A percentile compares a stretch with the other conserved stretches of the same genome.
Conservation (phyloP, 2,329 filamentous ascomycete species). For the Cladosporium halotolerans region DNA sequence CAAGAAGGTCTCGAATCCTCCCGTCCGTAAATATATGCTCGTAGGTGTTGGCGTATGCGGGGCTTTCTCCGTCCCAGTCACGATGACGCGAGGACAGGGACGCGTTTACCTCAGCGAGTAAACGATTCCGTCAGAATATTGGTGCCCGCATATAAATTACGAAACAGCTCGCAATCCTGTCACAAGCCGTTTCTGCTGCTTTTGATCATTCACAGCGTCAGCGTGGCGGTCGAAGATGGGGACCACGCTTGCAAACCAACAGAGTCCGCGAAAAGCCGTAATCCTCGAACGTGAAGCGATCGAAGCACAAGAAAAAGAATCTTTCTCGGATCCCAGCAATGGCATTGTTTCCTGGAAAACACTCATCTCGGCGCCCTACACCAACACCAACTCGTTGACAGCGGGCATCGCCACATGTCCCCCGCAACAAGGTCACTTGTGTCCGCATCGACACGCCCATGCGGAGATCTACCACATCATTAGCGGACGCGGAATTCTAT, state of each 20-base stretch:
- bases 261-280: neutral
- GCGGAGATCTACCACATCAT: constrained; percentile 41
- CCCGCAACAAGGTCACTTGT: constrained; percentile 30
- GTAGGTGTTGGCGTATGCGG: too few relatives aligned
- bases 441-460: constrained; percentile 36
- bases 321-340: neutral
- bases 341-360: constrained; percentile 37
- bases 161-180: neutral
- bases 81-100: neutral
- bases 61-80: neutral
- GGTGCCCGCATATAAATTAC: neutral
- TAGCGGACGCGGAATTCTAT: constrained; percentile 32
- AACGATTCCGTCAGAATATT: neutral
- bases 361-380: constrained; percentile 32
- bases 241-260: neutral
- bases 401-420: constrained; percentile 35
- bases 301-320: neutral
- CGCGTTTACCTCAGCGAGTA: neutral
- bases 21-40: too few relatives aligned
- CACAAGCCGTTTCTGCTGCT: neutral
- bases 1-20: too few relatives aligned
- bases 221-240: neutral
- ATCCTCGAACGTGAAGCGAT: neutral
- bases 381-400: constrained; percentile 32
- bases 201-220: neutral